phyloP scores from a whole-genome alignment of 306 rosid species.

The Cicer cuneatum region DNA sequence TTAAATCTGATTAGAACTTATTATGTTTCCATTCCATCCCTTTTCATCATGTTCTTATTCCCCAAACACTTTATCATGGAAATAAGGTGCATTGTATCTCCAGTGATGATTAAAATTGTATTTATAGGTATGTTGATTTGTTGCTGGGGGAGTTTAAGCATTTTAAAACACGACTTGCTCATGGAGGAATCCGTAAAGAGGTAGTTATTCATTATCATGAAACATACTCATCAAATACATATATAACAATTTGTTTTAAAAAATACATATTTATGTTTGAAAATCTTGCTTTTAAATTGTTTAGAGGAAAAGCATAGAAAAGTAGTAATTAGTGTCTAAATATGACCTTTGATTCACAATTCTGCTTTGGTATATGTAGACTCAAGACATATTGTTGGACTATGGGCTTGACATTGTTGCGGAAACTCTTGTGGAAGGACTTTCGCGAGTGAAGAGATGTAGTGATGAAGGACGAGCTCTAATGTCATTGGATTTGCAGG shows the following conservation, averaged over 20 bases:
- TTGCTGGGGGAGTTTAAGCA: slow-evolving; percentile 98
- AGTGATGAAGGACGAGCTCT: slow-evolving; percentile 97
- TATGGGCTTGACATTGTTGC: slow-evolving; percentile 86
- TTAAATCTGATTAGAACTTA: neutral
- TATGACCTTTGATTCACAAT: slow-evolving; percentile 31
- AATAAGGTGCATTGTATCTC: slow-evolving; percentile 29
- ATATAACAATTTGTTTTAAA: slow-evolving; percentile 23
- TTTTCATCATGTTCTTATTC: slow-evolving; percentile 1
- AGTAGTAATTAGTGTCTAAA: slow-evolving; percentile 17
- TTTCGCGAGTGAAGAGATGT: slow-evolving; percentile 94
- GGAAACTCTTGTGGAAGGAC: slow-evolving; percentile 90
- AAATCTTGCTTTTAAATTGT: slow-evolving; percentile 30
- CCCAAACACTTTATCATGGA: neutral
- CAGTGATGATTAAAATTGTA: slow-evolving; percentile 51
- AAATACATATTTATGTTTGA: slow-evolving; percentile 19
- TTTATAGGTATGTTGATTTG: slow-evolving; percentile 87
- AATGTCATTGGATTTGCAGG: slow-evolving; percentile 98
- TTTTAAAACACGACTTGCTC: slow-evolving; percentile 90
- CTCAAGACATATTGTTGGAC: slow-evolving; percentile 73
- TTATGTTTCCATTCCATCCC: neutral
- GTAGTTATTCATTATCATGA: slow-evolving; percentile 55
- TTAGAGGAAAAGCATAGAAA: slow-evolving; percentile 25
- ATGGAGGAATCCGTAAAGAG: slow-evolving; percentile 92
- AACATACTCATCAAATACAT: slow-evolving; percentile 35
- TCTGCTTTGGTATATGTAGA: slow-evolving; percentile 53